A percentile compares a stretch with the other conserved stretches of the same genome.
These are phyloP conservation scores for Ramalina peruviana DNA, from an alignment of 495 filamentous ascomycete species.

Conservation along the genomic window DNA sequence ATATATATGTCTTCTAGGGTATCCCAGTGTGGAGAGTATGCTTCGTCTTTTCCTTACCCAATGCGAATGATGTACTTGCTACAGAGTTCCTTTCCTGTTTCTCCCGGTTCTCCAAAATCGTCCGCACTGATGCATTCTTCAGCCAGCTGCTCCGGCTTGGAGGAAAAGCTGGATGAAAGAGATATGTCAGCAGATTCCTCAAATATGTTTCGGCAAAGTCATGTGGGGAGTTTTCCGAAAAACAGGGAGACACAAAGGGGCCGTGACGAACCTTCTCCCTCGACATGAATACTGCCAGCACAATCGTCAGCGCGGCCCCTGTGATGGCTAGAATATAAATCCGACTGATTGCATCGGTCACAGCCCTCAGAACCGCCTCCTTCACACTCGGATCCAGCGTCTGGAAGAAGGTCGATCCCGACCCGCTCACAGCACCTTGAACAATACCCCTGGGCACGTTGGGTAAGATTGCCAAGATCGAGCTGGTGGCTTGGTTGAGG, in stretches of 20 bases:
- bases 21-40: not conserved
- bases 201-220: too few relatives aligned
- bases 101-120: too few relatives aligned
- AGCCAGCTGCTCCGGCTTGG: not conserved
- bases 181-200: too few relatives aligned
- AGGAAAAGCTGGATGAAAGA: not conserved
- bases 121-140: not conserved
- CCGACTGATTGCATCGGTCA: conserved; percentile 31
- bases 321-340: conserved; percentile 31
- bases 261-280: not conserved
- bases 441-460: conserved; percentile 22
- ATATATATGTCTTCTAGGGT: not conserved
- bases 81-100: too few relatives aligned
- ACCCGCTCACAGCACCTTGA: conserved; percentile 31
- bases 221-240: not conserved
- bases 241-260: too few relatives aligned
- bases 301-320: conserved; percentile 30
- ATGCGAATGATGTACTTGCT: not conserved
- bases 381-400: conserved; percentile 21
- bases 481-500: conserved; percentile 26
- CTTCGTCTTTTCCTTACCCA: not conserved
- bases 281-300: conserved; percentile 24
- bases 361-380: conserved; percentile 26
- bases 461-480: conserved; percentile 17
- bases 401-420: conserved; percentile 27